These are phyloP conservation scores for Fusarium robinianum DNA, from an alignment of 2,329 filamentous ascomycete genomes.

Conservation along the genomic window DNA sequence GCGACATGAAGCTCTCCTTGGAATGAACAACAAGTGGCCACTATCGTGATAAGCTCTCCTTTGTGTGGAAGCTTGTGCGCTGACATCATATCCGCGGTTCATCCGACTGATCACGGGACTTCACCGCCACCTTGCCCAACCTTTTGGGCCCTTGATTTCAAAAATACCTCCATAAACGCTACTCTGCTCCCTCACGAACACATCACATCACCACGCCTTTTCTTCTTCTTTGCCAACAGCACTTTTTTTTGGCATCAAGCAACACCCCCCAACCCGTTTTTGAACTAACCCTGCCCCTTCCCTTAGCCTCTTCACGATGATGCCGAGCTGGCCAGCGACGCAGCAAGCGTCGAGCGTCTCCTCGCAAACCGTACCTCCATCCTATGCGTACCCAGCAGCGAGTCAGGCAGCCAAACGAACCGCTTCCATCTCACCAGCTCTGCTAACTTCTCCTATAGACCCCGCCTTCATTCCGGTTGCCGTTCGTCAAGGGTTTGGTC, in stretches of 20 bases:
- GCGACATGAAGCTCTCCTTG: no score
- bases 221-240: conserved; percentile 16
- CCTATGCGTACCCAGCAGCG: conserved; percentile 47
- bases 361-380: conserved; percentile 41
- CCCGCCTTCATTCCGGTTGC: conserved; percentile 65
- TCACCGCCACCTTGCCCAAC: conserved; percentile 32
- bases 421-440: background rate
- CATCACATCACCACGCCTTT: conserved; percentile 13
- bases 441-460: conserved; percentile 42
- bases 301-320: conserved; percentile 38
- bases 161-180: conserved; percentile 32
- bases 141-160: conserved; percentile 16
- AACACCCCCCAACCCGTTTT: conserved; percentile 13
- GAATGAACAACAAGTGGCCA: conserved; percentile 12
- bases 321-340: conserved; percentile 45
- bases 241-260: conserved; percentile 19
- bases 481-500: conserved; percentile 63
- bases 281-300: conserved; percentile 35
- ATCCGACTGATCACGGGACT: conserved; percentile 33
- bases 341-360: conserved; percentile 49
- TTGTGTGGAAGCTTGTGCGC: background rate
- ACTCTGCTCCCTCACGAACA: conserved; percentile 14
- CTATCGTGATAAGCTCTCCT: conserved; percentile 22
- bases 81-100: conserved; percentile 20
- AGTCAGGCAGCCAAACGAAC: conserved; percentile 39